Evolutionary conservation across 2,329 filamentous ascomycete genomes (phyloP).

Genomic region (Colletotrichum acutatum): DNA sequence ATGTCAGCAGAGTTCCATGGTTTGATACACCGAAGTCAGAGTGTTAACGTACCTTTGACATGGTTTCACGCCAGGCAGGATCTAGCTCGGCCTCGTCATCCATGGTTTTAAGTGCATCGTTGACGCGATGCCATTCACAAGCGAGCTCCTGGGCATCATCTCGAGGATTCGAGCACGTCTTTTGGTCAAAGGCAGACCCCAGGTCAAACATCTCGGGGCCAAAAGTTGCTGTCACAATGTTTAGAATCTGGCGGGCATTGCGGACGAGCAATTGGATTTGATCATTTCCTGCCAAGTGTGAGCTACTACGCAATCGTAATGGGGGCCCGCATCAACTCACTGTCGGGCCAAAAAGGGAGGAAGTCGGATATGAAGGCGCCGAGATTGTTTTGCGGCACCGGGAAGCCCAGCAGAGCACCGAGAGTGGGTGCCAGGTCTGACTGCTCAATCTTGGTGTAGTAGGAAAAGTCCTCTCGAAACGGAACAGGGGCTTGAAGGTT

Average conservation of each 20-base stretch:
- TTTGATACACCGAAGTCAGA: neutral
- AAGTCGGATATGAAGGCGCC: slow-evolving; percentile 87
- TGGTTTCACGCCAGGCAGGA: slow-evolving; percentile 54
- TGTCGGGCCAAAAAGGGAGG: slow-evolving; percentile 77
- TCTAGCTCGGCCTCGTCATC: slow-evolving; percentile 42
- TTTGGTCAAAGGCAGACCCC: slow-evolving; percentile 35
- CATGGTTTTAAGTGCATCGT: slow-evolving; percentile 29
- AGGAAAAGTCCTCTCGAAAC: slow-evolving; percentile 78
- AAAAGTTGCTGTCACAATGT: slow-evolving; percentile 81
- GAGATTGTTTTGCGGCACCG: slow-evolving; percentile 88
- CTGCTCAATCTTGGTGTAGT: slow-evolving; percentile 88
- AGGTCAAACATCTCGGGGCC: slow-evolving; percentile 56
- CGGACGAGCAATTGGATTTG: slow-evolving; percentile 75
- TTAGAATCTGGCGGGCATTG: slow-evolving; percentile 85
- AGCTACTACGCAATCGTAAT: slow-evolving; percentile 37
- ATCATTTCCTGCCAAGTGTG: slow-evolving; percentile 55
- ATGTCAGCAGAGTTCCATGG: neutral
- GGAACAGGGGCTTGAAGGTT: slow-evolving; percentile 62
- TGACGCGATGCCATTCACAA: slow-evolving; percentile 72
- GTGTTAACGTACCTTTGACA: slow-evolving; percentile 51
- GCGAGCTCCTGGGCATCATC: slow-evolving; percentile 67
- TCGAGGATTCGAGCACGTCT: slow-evolving; percentile 49
- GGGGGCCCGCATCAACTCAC: slow-evolving; percentile 53
- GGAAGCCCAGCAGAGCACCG: slow-evolving; percentile 86
- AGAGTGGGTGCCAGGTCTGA: slow-evolving; percentile 93